A percentile compares a stretch with the other conserved stretches of the same genome.
Evolutionary conservation across 2,329 filamentous ascomycete genomes (phyloP).

Genomic region (Dissoconium aciculare): DNA sequence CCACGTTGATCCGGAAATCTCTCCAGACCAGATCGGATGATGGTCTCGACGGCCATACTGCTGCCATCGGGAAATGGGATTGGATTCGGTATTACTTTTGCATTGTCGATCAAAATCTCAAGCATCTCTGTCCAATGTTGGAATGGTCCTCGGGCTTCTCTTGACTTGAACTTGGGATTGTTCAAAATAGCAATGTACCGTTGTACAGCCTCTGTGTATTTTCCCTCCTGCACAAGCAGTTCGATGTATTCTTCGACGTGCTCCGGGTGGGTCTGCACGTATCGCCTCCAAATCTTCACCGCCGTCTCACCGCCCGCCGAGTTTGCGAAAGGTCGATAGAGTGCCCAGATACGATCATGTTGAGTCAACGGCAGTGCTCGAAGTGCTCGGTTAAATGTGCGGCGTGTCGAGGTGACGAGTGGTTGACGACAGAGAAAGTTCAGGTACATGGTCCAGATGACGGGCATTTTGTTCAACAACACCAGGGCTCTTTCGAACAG

Average conservation of each 20-base stretch:
- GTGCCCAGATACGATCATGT: slow-evolving; percentile 85
- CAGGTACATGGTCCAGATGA: slow-evolving; percentile 96
- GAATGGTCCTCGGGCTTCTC: slow-evolving; percentile 85
- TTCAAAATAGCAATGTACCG: slow-evolving; percentile 87
- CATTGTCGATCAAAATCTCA: slow-evolving; percentile 80
- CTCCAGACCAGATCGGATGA: slow-evolving; percentile 80
- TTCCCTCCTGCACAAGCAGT: slow-evolving; percentile 61
- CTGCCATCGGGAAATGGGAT: slow-evolving; percentile 67
- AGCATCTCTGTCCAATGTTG: slow-evolving; percentile 98
- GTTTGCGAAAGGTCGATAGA: slow-evolving; percentile 82
- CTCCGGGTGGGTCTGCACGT: slow-evolving; percentile 94
- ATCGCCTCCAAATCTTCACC: slow-evolving; percentile 83
- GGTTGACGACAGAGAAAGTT: slow-evolving; percentile 81
- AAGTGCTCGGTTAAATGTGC: slow-evolving; percentile 81
- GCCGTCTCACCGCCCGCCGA: slow-evolving; percentile 82
- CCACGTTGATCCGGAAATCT: slow-evolving; percentile 88
- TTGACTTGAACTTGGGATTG: slow-evolving; percentile 79
- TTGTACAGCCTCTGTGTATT: slow-evolving; percentile 82
- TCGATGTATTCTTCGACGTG: slow-evolving; percentile 93
- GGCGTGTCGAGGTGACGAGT: slow-evolving; percentile 71
- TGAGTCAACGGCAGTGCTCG: slow-evolving; percentile 86
- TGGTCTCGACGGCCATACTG: slow-evolving; percentile 79
- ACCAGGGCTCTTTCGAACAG: slow-evolving; percentile 87
- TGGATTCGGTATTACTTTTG: slow-evolving; percentile 42
- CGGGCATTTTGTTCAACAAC: slow-evolving; percentile 95